Evolutionary conservation across 2,329 filamentous ascomycete species (phyloP).

Genomic region (Cordyceps javanica): DNA sequence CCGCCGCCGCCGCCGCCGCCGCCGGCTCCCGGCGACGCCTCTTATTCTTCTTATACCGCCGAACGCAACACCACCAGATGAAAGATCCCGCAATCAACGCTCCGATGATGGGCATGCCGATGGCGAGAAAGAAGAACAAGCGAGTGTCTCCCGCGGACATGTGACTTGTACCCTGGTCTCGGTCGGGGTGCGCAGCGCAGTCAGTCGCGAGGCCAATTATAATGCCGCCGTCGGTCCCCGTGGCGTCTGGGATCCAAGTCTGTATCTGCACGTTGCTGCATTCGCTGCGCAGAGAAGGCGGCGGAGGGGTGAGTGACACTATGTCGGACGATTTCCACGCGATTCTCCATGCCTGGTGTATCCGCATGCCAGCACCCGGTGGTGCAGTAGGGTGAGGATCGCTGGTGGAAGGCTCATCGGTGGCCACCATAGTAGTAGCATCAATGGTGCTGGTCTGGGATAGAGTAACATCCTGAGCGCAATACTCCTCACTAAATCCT

Average conservation of each 20-base stretch:
- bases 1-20: neutral
- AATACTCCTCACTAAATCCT: neutral
- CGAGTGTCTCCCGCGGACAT: neutral
- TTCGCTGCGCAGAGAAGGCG: neutral
- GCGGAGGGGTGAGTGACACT: neutral
- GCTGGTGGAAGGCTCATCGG: too few species aligned
- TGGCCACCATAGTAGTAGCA: neutral
- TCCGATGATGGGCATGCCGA: neutral
- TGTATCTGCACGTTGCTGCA: neutral
- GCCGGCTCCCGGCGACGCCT: neutral
- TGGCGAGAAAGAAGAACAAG: neutral
- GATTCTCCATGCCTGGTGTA: neutral
- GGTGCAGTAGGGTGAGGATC: neutral
- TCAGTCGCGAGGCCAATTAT: neutral
- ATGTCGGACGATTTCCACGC: neutral
- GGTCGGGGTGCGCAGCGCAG: neutral
- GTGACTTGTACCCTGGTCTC: neutral
- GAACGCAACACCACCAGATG: neutral
- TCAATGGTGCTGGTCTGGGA: neutral
- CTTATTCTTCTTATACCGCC: neutral
- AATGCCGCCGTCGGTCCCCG: too few species aligned
- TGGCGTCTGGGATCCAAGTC: neutral
- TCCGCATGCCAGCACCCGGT: neutral
- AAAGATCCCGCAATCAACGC: neutral
- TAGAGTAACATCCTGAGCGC: neutral